phyloP scores from a whole-genome alignment of 2,329 filamentous ascomycete genomes.

The Fonsecaea erecta region DNA sequence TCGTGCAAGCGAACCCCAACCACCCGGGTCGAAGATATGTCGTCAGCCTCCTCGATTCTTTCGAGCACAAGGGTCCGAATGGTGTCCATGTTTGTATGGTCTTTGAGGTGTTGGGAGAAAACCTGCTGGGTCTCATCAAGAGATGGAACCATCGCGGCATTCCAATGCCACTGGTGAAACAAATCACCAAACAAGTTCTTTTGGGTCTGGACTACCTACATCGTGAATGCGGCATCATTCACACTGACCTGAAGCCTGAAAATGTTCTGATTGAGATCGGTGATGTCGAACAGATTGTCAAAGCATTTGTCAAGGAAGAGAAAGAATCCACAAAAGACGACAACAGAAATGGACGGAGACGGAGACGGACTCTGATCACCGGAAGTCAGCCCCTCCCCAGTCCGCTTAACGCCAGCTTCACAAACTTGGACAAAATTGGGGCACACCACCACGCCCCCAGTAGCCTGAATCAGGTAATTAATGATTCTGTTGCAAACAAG shows the following conservation, averaged over 20 bases:
- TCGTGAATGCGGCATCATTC: slow-evolving; percentile 97
- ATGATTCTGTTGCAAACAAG: slow-evolving; percentile 60
- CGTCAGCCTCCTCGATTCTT: slow-evolving; percentile 93
- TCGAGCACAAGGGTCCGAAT: slow-evolving; percentile 96
- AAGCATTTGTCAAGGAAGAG: slow-evolving; percentile 89
- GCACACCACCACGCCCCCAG: slow-evolving; percentile 65
- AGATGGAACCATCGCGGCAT: slow-evolving; percentile 98
- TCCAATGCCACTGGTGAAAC: slow-evolving; percentile 93
- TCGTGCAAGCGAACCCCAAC: slow-evolving; percentile 90
- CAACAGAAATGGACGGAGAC: slow-evolving; percentile 85
- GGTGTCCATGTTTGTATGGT: slow-evolving; percentile 99
- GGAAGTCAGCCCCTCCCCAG: slow-evolving; percentile 95
- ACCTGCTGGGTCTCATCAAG: slow-evolving; percentile 93
- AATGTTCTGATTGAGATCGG: slow-evolving; percentile 99
- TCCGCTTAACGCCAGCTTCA: slow-evolving; percentile 90
- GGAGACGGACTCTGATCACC: slow-evolving; percentile 91
- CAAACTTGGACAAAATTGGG: slow-evolving; percentile 70
- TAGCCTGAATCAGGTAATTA: slow-evolving; percentile 83
- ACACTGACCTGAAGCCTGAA: slow-evolving; percentile 87
- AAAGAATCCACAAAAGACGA: slow-evolving; percentile 79
- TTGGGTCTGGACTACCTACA: slow-evolving; percentile 95
- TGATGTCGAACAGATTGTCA: slow-evolving; percentile 97
- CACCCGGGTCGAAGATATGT: slow-evolving; percentile 95
- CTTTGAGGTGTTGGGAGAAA: slow-evolving; percentile 96
- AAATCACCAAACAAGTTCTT: slow-evolving; percentile 97